These are phyloP conservation scores for Marasmius sp. DNA, from an alignment of 1,284 basidiomycete genomes.

Conservation along the genomic window DNA sequence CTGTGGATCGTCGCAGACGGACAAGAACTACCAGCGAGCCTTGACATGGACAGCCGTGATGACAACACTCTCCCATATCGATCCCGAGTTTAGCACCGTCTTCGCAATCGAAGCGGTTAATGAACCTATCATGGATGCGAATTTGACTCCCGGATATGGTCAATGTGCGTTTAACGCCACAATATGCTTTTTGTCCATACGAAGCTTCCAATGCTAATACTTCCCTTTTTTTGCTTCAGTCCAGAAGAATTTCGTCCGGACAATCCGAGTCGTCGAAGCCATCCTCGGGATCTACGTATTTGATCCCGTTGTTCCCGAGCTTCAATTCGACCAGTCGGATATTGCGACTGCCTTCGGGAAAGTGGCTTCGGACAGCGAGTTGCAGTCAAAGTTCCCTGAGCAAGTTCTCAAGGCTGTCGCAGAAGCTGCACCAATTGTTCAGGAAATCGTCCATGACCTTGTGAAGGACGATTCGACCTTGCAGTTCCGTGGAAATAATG, in stretches of 20 bases:
- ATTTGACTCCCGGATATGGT: slow-evolving; percentile 64
- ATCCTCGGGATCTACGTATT: slow-evolving; percentile 49
- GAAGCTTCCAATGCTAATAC: neutral
- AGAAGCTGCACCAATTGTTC: slow-evolving; percentile 52
- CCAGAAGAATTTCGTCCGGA: slow-evolving; percentile 69
- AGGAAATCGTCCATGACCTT: slow-evolving; percentile 38
- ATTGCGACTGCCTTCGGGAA: neutral
- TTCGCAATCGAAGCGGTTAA: slow-evolving; percentile 75
- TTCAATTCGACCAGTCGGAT: neutral
- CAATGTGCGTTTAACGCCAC: slow-evolving; percentile 46
- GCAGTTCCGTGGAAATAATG: slow-evolving; percentile 9
- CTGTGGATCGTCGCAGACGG: slow-evolving; percentile 41
- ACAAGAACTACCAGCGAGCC: slow-evolving; percentile 71
- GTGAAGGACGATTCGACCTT: slow-evolving; percentile 23
- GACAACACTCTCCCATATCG: slow-evolving; percentile 67
- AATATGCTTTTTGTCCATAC: neutral
- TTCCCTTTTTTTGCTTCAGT: slow-evolving; percentile 37
- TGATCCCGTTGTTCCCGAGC: neutral
- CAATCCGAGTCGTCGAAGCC: slow-evolving; percentile 63
- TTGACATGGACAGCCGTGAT: slow-evolving; percentile 78
- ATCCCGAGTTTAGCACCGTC: slow-evolving; percentile 65
- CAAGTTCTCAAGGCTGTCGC: slow-evolving; percentile 46
- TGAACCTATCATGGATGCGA: slow-evolving; percentile 71
- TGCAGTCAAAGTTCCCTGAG: slow-evolving; percentile 30
- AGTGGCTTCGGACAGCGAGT: neutral